These are phyloP conservation scores for Coprinopsis strossmayeri DNA, from an alignment of 768 basidiomycete genomes.

Conservation along the genomic window DNA sequence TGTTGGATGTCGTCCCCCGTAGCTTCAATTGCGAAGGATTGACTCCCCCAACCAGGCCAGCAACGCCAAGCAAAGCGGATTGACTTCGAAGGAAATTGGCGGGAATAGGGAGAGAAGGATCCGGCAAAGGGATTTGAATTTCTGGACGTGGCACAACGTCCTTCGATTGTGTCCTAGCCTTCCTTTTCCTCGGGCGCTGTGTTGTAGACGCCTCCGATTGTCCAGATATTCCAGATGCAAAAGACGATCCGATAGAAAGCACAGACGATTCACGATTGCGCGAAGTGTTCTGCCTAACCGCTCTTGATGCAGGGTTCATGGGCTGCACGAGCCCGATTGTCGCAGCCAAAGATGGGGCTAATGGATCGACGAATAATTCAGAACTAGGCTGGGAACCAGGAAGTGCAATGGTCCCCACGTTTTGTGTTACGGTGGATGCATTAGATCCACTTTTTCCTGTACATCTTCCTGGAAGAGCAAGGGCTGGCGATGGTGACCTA, in stretches of 20 bases:
- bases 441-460: constrained; percentile 17
- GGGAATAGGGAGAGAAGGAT: constrained; percentile 54
- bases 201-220: constrained; percentile 15
- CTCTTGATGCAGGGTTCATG: constrained; percentile 17
- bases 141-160: constrained; percentile 39
- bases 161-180: constrained; percentile 28
- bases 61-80: constrained; percentile 61
- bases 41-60: constrained; percentile 63
- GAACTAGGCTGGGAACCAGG: constrained; percentile 87
- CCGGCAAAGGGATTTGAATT: constrained; percentile 57
- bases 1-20: constrained; percentile 45
- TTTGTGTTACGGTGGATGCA: constrained; percentile 48
- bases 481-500: constrained; percentile 63
- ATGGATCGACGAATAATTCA: constrained; percentile 78
- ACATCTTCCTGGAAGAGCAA: constrained; percentile 50
- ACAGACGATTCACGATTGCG: constrained; percentile 8
- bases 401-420: constrained; percentile 98
- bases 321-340: constrained; percentile 25
- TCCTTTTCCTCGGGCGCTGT: constrained; percentile 24
- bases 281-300: constrained; percentile 4
- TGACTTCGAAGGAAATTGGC: constrained; percentile 71
- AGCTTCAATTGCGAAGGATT: constrained; percentile 47
- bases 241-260: constrained; percentile 7
- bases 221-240: constrained; percentile 15
- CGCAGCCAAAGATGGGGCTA: constrained; percentile 58